A percentile compares a stretch with the other conserved stretches of the same genome.
These are phyloP conservation scores for Entrophospora sp. DNA, from an alignment of 192 early-diverging fungal species.

Conservation along the genomic window DNA sequence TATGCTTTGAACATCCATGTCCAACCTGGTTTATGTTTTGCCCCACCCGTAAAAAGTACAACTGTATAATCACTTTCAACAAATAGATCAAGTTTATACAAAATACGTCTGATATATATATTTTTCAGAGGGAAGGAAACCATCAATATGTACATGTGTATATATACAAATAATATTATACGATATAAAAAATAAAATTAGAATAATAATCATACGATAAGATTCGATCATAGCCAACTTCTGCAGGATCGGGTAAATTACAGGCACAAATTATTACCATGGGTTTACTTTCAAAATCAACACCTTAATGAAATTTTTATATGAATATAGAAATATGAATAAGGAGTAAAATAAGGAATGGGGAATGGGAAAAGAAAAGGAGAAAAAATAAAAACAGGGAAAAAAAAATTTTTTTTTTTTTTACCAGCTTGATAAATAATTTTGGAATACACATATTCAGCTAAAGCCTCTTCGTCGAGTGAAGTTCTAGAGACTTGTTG, in stretches of 20 bases:
- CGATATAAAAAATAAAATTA: not conserved
- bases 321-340: not conserved
- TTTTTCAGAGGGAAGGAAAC: not conserved
- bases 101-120: constrained; percentile 26
- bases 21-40: constrained; percentile 69
- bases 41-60: constrained; percentile 76
- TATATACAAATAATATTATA: not conserved
- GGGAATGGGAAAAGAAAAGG: not conserved
- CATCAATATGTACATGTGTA: no score
- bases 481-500: not conserved
- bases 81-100: constrained; percentile 64
- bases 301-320: constrained; percentile 53
- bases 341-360: not conserved
- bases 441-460: constrained; percentile 18
- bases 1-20: constrained; percentile 84
- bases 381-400: not conserved
- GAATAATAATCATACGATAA: constrained; percentile 48
- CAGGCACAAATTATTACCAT: constrained; percentile 79
- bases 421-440: constrained; percentile 23
- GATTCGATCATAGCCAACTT: constrained; percentile 76
- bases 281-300: constrained; percentile 75
- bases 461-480: constrained; percentile 18
- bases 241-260: constrained; percentile 76
- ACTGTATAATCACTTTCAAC: constrained; percentile 88
- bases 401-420: not conserved